Evolutionary conservation across 1,284 basidiomycete species (phyloP).

Genomic region (Cutaneotrichosporon cyanovorans): DNA sequence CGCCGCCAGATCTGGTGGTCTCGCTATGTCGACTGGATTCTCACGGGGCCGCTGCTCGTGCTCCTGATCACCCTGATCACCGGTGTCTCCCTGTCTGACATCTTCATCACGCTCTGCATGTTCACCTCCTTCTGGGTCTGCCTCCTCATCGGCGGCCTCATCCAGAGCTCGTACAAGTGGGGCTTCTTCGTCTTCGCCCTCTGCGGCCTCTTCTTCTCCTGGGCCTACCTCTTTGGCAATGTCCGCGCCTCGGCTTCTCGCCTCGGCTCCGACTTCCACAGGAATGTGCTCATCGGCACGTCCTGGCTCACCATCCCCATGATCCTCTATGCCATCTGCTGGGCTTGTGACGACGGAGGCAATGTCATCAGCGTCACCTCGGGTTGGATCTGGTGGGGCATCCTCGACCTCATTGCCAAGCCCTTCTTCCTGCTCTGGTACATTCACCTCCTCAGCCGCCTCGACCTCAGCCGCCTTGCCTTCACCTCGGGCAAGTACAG

Average conservation of each 20-base stretch:
- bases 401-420: conserved; percentile 55
- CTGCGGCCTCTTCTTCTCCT: conserved; percentile 50
- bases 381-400: conserved; percentile 54
- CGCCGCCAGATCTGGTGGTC: conserved; percentile 55
- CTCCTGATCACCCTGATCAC: conserved; percentile 53
- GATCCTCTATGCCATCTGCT: conserved; percentile 51
- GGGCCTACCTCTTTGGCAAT: conserved; percentile 46
- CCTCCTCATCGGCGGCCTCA: conserved; percentile 53
- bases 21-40: conserved; percentile 53
- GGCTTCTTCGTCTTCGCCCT: conserved; percentile 51
- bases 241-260: conserved; percentile 28
- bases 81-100: conserved; percentile 52
- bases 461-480: conserved; percentile 32
- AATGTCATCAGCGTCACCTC: conserved; percentile 41
- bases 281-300: conserved; percentile 37
- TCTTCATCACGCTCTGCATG: conserved; percentile 53
- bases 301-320: conserved; percentile 49
- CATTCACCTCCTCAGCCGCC: conserved; percentile 18
- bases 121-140: conserved; percentile 52
- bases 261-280: conserved; percentile 38
- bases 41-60: conserved; percentile 54
- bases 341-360: conserved; percentile 46
- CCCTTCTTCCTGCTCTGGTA: conserved; percentile 34
- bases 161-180: conserved; percentile 51
- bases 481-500: conserved; percentile 24